Conservation (phyloP, 371 early-diverging fungal genomes). For the Mucor circinelloides region DNA sequence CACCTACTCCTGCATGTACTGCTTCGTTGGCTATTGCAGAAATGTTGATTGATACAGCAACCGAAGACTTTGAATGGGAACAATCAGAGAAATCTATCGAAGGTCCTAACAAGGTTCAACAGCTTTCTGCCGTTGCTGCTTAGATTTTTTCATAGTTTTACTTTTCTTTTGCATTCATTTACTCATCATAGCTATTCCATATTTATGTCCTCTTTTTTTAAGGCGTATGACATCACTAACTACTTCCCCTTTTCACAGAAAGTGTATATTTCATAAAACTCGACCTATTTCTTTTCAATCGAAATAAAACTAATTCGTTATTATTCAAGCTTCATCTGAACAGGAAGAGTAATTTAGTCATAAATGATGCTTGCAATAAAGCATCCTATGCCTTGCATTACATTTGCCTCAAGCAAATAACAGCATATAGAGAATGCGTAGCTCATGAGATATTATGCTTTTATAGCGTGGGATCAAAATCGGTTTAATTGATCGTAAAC, state of each 20-base stretch:
- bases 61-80: conserved; percentile 46
- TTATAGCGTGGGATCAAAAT: no score
- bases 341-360: background rate
- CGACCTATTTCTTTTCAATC: background rate
- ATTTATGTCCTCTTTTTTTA: background rate
- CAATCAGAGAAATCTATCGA: conserved; percentile 5
- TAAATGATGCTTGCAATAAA: background rate
- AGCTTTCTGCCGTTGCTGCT: conserved; percentile 22
- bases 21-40: conserved; percentile 50
- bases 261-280: background rate
- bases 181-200: background rate
- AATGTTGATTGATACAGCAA: conserved; percentile 43
- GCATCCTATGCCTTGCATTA: background rate
- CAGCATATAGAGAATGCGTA: no score
- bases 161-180: background rate
- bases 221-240: background rate
- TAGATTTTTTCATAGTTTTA: background rate
- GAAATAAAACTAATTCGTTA: background rate
- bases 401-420: background rate
- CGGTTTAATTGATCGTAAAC: no score
- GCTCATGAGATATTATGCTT: no score
- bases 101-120: background rate
- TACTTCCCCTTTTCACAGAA: background rate
- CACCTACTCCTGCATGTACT: conserved; percentile 52
- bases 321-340: background rate